Conservation (phyloP, 2,329 filamentous ascomycete genomes). For the Cercospora sesami region DNA sequence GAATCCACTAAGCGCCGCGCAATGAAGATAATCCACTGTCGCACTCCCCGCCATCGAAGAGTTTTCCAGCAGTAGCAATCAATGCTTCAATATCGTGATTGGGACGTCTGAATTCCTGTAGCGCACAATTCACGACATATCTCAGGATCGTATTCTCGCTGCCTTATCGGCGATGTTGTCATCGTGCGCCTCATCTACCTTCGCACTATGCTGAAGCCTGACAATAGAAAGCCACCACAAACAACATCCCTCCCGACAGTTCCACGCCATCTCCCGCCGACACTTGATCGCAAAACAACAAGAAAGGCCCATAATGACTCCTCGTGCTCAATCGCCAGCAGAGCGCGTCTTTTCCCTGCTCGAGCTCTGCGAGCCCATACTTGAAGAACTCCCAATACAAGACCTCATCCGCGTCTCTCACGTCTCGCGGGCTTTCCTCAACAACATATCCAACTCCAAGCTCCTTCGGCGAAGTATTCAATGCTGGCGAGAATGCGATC, state of each 20-base stretch:
- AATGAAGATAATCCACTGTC: background rate
- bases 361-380: constrained; percentile 9
- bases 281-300: background rate
- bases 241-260: background rate
- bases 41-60: background rate
- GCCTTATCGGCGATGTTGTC: background rate
- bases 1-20: background rate
- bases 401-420: constrained; percentile 3
- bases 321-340: background rate
- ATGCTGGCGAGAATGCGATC: background rate
- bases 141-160: background rate
- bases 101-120: background rate
- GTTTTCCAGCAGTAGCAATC: background rate
- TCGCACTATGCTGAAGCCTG: background rate
- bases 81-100: background rate
- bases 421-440: constrained; percentile 3
- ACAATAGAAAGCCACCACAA: background rate
- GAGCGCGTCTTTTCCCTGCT: constrained; percentile 7
- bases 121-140: background rate
- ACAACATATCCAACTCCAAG: background rate
- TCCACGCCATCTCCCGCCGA: background rate
- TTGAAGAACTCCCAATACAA: background rate
- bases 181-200: background rate
- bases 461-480: background rate
- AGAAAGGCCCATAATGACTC: background rate